Evolutionary conservation across 2,329 filamentous ascomycete species (phyloP), one percentile per base, ranked within the genome.

Genomic region (Nothomitra cinnamomea): DNA sequence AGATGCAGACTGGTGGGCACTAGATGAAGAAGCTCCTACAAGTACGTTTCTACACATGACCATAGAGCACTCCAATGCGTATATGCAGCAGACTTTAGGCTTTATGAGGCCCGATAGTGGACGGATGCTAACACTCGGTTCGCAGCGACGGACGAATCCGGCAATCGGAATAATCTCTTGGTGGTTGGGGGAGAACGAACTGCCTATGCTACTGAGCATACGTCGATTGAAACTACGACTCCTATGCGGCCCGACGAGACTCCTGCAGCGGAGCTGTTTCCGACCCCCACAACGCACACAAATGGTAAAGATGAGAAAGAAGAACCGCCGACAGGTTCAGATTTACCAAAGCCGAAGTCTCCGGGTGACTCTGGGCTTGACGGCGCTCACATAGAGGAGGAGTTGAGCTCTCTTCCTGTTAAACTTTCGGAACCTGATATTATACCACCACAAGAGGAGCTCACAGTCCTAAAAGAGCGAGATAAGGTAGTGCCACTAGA

Each of bases 1-100:
- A 8, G 64, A 72, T 19, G 78, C 77, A 49, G 76, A 85, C 58
- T 85, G 80, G 78, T 86, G 83, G 83, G 70, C 80, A 22, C 65
- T 85, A 47, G 78, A 87, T 59, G 79, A 85, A 55, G 70, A 69
- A 45, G 71, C 73, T 53, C 75, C 78, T 13, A 79, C 72, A 53
- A 72, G 82, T 84, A 70, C 58, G 72, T 56, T 17, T 38, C 17
- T 25, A 43, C 19, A 17, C 45, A 35, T 28, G 21, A 15, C 19
- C 13, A 32, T 32, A 32, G 5, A 5, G 10, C 10, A 32, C 28
- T 10, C 28, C 28, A 32, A 32, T 32, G 5, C 13, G 21, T 43
- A 22, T 32, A 10, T 32, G 28, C 28, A 5, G 5, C 5, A 32
- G 5, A 21, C 17, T 50, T 7, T 8, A n/a, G 21, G 17, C 24